Evolutionary conservation across 1,284 basidiomycete genomes (phyloP).

Genomic region (Ceratobasidium theobromae): DNA sequence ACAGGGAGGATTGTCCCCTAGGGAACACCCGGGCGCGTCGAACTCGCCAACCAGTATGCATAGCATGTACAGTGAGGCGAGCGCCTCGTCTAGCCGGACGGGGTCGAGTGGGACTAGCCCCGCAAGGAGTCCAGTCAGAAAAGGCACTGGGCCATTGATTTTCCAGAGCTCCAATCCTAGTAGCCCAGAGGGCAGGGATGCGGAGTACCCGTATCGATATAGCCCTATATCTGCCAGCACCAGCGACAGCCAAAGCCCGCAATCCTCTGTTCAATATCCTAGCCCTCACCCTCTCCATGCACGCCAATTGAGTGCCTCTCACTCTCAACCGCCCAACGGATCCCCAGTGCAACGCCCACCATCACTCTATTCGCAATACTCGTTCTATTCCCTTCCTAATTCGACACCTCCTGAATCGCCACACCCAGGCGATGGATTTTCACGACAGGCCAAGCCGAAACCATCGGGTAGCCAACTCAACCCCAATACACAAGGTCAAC

Average conservation of each 20-base stretch:
- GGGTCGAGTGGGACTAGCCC: too few relatives aligned
- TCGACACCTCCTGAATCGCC: conserved; percentile 27
- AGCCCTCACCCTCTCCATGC: not conserved
- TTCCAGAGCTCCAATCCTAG: not conserved
- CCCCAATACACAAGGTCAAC: not conserved
- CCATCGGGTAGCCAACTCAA: conserved; percentile 13
- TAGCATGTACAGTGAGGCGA: not conserved
- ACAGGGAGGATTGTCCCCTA: too few relatives aligned
- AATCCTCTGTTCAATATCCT: not conserved
- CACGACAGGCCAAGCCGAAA: not conserved
- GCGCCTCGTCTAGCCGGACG: too few relatives aligned
- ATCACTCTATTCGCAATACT: conserved; percentile 31
- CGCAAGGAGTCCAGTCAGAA: conserved; percentile 12
- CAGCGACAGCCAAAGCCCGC: not conserved
- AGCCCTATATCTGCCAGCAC: conserved; percentile 1
- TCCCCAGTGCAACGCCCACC: conserved; percentile 3
- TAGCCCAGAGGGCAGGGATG: not conserved
- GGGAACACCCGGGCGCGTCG: too few relatives aligned
- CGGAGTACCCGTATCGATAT: not conserved
- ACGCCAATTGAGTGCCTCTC: conserved; percentile 9
- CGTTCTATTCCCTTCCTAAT: conserved; percentile 18
- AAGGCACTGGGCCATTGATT: conserved; percentile 22
- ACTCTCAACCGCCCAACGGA: not conserved
- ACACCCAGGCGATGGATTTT: not conserved
- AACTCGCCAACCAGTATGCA: too few relatives aligned